These are phyloP conservation scores for Heracleum sosnowskyi DNA, from an alignment of 129 eudicot species.

Conservation along the genomic window DNA sequence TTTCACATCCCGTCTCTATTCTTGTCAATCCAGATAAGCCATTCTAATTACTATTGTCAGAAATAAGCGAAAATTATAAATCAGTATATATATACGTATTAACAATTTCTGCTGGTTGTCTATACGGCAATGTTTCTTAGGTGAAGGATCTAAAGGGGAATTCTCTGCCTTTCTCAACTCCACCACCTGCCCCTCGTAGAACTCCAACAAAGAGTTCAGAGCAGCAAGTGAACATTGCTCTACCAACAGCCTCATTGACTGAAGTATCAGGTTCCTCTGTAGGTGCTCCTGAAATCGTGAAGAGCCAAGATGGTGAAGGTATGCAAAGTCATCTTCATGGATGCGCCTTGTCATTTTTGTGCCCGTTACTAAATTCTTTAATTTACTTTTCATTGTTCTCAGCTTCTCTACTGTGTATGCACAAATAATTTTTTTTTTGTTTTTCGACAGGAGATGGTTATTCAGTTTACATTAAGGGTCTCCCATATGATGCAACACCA, in stretches of 20 bases:
- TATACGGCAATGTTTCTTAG: conserved; percentile 26
- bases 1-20: not conserved
- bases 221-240: conserved; percentile 18
- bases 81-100: not conserved
- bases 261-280: conserved; percentile 32
- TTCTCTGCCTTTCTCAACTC: conserved; percentile 45
- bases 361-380: not conserved
- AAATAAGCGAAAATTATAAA: no score
- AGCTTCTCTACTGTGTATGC: not conserved
- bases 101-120: conserved; percentile 5
- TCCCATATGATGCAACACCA: conserved; percentile 54
- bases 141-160: conserved; percentile 69
- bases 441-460: conserved; percentile 58
- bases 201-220: conserved; percentile 39
- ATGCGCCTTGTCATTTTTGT: not conserved
- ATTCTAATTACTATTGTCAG: not conserved
- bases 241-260: conserved; percentile 19
- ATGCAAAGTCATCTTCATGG: not conserved
- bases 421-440: not conserved
- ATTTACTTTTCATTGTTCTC: not conserved
- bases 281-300: conserved; percentile 41
- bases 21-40: not conserved
- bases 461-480: conserved; percentile 57
- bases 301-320: conserved; percentile 71
- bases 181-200: conserved; percentile 43